These are phyloP conservation scores for Cinnamomum chago DNA, from an alignment of 164 flowering plant species.

Conservation along the genomic window DNA sequence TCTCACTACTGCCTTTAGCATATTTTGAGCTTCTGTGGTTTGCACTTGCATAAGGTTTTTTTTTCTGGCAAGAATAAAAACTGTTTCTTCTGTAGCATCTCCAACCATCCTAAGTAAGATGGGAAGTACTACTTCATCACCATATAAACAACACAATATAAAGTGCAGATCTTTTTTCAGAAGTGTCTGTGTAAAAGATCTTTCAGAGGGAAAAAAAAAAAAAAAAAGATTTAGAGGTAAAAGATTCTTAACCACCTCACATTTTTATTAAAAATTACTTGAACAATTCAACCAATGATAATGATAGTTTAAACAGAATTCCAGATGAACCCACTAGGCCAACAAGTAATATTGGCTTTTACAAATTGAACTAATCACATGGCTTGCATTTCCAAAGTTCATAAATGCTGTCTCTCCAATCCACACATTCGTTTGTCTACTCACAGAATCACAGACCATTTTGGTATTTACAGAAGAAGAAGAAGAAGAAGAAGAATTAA, in stretches of 20 bases:
- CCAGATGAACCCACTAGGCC: not conserved
- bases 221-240: too few species aligned
- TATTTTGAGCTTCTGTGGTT: too few species aligned
- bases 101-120: too few species aligned
- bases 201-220: too few species aligned
- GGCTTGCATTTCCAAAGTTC: not conserved
- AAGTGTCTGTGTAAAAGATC: too few species aligned
- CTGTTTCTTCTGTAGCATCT: too few species aligned
- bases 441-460: not conserved
- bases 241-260: not conserved
- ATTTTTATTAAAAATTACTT: too few species aligned
- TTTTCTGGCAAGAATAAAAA: too few species aligned
- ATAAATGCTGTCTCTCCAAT: not conserved
- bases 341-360: conserved; percentile 1
- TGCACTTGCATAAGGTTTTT: too few species aligned
- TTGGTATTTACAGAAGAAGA: conserved; percentile 27
- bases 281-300: not conserved
- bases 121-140: too few species aligned
- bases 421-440: conserved; percentile 8
- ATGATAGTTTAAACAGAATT: not conserved
- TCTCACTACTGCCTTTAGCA: too few species aligned
- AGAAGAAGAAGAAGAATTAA: not conserved
- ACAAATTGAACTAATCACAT: not conserved
- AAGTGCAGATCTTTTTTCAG: not conserved
- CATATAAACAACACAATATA: not conserved